A percentile compares a stretch with the other conserved stretches of the same genome.
phyloP scores from a whole-genome alignment of 2,329 filamentous ascomycete species.

The Sclerotinia minor region DNA sequence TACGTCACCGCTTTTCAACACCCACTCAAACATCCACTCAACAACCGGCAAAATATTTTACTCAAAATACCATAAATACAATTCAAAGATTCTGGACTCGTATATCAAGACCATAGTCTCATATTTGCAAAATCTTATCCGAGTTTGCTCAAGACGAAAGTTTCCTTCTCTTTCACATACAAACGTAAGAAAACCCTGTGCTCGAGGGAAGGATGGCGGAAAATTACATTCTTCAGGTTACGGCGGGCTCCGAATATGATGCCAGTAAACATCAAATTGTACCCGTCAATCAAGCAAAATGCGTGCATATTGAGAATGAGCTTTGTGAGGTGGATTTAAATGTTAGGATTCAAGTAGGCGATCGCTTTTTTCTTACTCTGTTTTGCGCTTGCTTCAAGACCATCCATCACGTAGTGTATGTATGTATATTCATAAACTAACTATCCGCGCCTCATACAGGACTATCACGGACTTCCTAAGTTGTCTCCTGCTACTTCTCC shows the following conservation, averaged over 20 bases:
- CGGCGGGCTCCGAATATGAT: constrained; percentile 77
- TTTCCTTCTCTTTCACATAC: neutral
- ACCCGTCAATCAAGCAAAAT: constrained; percentile 68
- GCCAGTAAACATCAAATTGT: constrained; percentile 69
- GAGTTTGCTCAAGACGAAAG: neutral
- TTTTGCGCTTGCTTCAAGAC: constrained; percentile 31
- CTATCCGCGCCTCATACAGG: constrained; percentile 36
- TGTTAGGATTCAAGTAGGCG: constrained; percentile 69
- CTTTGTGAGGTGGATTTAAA: constrained; percentile 67
- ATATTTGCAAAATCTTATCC: neutral
- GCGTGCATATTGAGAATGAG: constrained; percentile 62
- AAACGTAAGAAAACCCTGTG: neutral
- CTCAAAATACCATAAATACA: neutral
- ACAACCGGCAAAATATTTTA: constrained; percentile 9
- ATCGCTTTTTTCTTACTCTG: constrained; percentile 34
- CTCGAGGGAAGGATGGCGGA: constrained; percentile 53
- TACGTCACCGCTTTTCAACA: constrained; percentile 22
- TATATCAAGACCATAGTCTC: neutral
- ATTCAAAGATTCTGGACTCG: neutral
- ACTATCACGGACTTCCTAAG: constrained; percentile 68
- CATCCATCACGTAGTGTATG: neutral
- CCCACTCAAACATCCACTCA: neutral
- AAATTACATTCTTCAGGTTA: constrained; percentile 78
- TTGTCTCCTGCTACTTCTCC: constrained; percentile 67
- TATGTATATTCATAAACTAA: constrained; percentile 3